Evolutionary conservation across 306 rosid genomes (phyloP).

Genomic region (Vigna angularis): DNA sequence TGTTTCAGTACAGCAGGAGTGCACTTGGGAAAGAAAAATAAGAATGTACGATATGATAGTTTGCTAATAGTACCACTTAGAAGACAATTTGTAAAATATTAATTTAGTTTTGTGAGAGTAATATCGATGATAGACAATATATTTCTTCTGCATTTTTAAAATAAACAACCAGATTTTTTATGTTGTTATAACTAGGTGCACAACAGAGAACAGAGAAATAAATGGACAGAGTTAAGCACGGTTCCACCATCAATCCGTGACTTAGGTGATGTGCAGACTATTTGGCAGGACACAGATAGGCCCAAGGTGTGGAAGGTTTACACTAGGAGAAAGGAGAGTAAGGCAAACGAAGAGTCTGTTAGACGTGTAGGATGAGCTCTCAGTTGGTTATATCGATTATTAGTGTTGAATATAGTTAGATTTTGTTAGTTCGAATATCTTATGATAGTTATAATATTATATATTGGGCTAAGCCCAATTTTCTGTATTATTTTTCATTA

Average conservation of each 20-base stretch:
- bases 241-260: neutral
- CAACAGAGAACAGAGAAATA: neutral
- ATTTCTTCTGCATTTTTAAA: neutral
- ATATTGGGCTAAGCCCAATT: too few relatives aligned
- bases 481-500: too few relatives aligned
- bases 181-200: neutral
- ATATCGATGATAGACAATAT: neutral
- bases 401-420: too few relatives aligned
- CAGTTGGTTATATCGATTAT: too few relatives aligned
- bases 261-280: too few relatives aligned
- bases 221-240: neutral
- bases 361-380: too few relatives aligned
- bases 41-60: neutral
- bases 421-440: too few relatives aligned
- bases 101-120: neutral
- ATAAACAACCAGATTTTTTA: neutral
- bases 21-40: conserved; percentile 2
- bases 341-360: too few relatives aligned
- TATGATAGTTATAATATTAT: too few relatives aligned
- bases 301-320: too few relatives aligned
- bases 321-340: too few relatives aligned
- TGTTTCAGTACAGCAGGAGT: neutral
- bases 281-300: too few relatives aligned
- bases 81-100: neutral
- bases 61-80: neutral